A percentile compares a stretch with the other conserved stretches of the same genome.
phyloP scores from a whole-genome alignment of 129 eudicot genomes.

The Rutidosis leptorrhynchoides region DNA sequence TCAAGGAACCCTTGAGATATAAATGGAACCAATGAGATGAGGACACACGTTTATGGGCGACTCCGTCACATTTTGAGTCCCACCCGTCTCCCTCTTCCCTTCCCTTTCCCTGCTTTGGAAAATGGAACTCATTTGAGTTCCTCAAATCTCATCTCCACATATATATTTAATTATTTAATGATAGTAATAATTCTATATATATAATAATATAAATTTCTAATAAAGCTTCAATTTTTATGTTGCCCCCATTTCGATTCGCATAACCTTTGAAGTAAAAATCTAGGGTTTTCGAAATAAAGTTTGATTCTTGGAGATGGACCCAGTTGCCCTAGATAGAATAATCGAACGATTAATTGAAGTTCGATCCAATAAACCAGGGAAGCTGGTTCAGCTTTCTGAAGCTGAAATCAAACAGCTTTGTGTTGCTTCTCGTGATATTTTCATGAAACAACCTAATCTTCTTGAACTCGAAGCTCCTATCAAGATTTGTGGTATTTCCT shows the following conservation, averaged over 20 bases:
- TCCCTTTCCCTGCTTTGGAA: conserved; percentile 7
- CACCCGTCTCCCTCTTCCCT: conserved; percentile 17
- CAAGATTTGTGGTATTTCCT: conserved; percentile 81
- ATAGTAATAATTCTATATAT: too few species aligned
- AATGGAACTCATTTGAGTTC: conserved; percentile 1
- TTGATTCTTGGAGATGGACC: conserved; percentile 43
- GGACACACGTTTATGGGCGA: conserved; percentile 21
- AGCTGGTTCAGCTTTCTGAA: conserved; percentile 80
- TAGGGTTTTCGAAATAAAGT: not conserved
- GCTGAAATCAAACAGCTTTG: conserved; percentile 97
- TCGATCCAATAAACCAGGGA: conserved; percentile 81
- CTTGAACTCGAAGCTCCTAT: conserved; percentile 97
- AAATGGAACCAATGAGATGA: conserved; percentile 4
- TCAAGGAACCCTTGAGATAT: not conserved
- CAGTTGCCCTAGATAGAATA: conserved; percentile 57
- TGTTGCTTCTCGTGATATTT: conserved; percentile 73
- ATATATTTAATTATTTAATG: too few species aligned
- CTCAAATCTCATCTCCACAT: not conserved
- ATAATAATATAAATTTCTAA: not conserved
- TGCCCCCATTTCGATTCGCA: conserved; percentile 4
- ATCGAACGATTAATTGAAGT: conserved; percentile 79
- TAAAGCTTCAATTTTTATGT: not conserved
- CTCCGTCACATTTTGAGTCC: conserved; percentile 22
- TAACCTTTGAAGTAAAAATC: not conserved
- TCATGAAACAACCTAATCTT: conserved; percentile 78